Evolutionary conservation across 2,329 filamentous ascomycete genomes (phyloP).

Genomic region (Aspergillus ibericus): DNA sequence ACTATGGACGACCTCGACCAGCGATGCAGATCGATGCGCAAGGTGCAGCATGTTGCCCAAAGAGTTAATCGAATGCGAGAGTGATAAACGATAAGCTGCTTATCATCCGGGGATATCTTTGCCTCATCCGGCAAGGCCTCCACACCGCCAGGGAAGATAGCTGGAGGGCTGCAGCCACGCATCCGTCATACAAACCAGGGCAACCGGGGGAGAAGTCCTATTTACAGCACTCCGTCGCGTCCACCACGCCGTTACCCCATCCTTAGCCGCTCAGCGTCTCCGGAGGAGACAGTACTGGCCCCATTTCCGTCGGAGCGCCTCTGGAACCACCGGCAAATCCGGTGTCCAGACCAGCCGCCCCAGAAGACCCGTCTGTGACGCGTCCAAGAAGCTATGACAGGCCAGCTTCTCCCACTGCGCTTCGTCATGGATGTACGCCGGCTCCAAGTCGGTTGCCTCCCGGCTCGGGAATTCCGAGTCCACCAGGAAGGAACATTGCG

Average conservation of each 20-base stretch:
- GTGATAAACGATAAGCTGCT: not conserved
- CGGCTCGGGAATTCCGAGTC: slow-evolving; percentile 75
- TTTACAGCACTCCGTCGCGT: not conserved
- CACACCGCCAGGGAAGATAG: slow-evolving; percentile 7
- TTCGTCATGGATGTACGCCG: slow-evolving; percentile 72
- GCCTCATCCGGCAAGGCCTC: slow-evolving; percentile 36
- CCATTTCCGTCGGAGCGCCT: slow-evolving; percentile 72
- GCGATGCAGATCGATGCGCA: not conserved
- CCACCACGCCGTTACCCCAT: not conserved
- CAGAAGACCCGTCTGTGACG: slow-evolving; percentile 68
- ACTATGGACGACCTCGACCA: not conserved
- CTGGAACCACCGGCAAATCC: slow-evolving; percentile 66
- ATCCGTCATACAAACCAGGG: slow-evolving; percentile 18
- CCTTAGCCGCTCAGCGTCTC: slow-evolving; percentile 44
- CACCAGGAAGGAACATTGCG: slow-evolving; percentile 77
- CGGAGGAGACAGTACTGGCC: slow-evolving; percentile 82
- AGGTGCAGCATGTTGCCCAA: slow-evolving; percentile 18
- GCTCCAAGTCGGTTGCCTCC: slow-evolving; percentile 66
- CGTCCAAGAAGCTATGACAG: slow-evolving; percentile 80
- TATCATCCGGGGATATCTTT: slow-evolving; percentile 34
- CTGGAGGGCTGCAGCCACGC: slow-evolving; percentile 6
- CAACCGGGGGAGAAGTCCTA: slow-evolving; percentile 7
- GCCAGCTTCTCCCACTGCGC: slow-evolving; percentile 75
- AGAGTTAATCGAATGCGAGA: slow-evolving; percentile 33
- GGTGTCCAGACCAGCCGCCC: slow-evolving; percentile 83